These are phyloP conservation scores for Setaria italica DNA, from an alignment of 202 grass and related monocot genomes.

Conservation along the genomic window DNA sequence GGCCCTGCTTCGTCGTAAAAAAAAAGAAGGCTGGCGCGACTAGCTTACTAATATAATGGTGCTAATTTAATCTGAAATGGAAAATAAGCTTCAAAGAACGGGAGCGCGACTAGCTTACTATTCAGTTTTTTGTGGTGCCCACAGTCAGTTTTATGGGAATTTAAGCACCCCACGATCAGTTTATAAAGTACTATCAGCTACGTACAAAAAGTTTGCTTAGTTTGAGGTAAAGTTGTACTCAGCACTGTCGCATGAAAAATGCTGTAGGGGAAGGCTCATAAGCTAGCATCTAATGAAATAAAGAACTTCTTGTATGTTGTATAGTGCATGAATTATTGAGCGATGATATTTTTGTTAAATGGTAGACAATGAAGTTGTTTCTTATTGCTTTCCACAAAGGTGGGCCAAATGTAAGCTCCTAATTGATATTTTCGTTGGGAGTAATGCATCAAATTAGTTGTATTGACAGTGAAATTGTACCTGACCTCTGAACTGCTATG, in stretches of 20 bases:
- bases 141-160: neutral
- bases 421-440: neutral
- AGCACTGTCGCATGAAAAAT: neutral
- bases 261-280: neutral
- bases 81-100: neutral
- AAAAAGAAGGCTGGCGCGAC: neutral
- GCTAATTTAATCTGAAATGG: neutral
- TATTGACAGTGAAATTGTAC: neutral
- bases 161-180: neutral
- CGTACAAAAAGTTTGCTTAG: neutral
- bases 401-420: neutral
- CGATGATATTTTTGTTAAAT: slow-evolving; percentile 13
- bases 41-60: neutral
- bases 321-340: neutral
- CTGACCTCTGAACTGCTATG: neutral
- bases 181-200: neutral
- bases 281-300: neutral
- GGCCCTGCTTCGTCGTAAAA: neutral
- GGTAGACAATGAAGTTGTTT: neutral
- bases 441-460: neutral
- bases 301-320: neutral
- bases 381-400: neutral
- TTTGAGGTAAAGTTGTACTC: neutral
- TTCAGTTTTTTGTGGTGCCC: neutral
- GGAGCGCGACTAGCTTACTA: neutral